A percentile compares a stretch with the other conserved stretches of the same genome.
Conservation (phyloP, 2,329 filamentous ascomycete genomes). For the Penicillium psychrosexuale region DNA sequence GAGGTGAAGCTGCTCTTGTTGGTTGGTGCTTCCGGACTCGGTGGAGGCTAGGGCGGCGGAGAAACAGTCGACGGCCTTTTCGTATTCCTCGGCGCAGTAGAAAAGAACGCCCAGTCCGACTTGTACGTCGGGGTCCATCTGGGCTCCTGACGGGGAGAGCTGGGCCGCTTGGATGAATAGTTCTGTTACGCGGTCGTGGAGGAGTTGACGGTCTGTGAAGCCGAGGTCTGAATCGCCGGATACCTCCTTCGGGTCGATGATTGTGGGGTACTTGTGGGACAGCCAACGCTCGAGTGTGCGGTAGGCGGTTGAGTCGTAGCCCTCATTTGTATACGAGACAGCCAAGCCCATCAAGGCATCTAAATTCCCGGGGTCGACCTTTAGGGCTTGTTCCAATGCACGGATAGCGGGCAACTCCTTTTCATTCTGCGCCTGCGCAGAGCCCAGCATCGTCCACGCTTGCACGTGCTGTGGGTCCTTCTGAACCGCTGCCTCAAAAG, state of each 20-base stretch:
- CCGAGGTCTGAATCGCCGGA: constrained; percentile 78
- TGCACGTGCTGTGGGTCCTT: constrained; percentile 83
- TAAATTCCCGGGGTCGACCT: constrained; percentile 81
- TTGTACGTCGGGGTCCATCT: constrained; percentile 98
- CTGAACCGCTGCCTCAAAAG: constrained; percentile 93
- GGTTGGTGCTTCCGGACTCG: constrained; percentile 79
- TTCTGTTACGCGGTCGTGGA: constrained; percentile 87
- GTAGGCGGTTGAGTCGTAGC: constrained; percentile 95
- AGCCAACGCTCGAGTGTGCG: constrained; percentile 95
- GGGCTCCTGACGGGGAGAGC: constrained; percentile 82
- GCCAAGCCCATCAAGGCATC: constrained; percentile 91
- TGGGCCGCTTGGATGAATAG: constrained; percentile 91
- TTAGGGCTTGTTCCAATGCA: constrained; percentile 85
- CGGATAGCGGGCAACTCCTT: constrained; percentile 96
- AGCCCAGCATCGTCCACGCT: constrained; percentile 89
- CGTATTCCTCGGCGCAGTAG: constrained; percentile 96
- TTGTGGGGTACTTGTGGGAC: constrained; percentile 84
- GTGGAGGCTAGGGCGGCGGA: constrained; percentile 81
- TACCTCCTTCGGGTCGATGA: constrained; percentile 69
- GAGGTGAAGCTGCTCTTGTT: constrained; percentile 81
- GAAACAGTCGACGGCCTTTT: constrained; percentile 99
- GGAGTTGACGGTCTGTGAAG: constrained; percentile 85
- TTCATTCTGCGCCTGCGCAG: constrained; percentile 95
- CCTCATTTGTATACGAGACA: constrained; percentile 97
- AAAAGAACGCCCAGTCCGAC: constrained; percentile 95